Base-by-base conservation (phyloP, 345 rosid species). In the Brassica cretica region DNA sequence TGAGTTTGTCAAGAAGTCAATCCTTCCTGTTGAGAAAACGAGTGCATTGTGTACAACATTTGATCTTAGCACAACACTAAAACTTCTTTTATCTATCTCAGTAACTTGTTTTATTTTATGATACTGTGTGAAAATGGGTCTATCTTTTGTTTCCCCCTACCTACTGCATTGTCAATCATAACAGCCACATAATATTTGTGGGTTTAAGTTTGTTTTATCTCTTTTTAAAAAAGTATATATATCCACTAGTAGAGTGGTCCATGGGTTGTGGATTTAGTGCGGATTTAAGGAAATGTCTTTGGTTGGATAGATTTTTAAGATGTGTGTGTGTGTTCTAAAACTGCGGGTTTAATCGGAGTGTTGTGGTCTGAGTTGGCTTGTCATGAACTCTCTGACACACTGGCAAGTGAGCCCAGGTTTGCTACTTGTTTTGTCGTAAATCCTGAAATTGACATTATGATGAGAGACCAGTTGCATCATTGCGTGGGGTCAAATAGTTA, bases 321-420 rank as follows among this genome's bases (percentile, higher is more conserved):
- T 61, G 64, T 73, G 32, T 53, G 64, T 64, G 64, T 64, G 64
- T 72, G 69, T 58, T 66, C 61, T 64, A 18, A 44, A 72, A 44
- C 81, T 78, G 29, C 16, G 62, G 64, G 73, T 72, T 78, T 60
- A 77, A 68, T 21, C 73, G 73, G 73, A 66, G 64, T 53, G 59
- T 68, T 73, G 67, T 73, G 74, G 73, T 72, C 73, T 72, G 73
- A 72, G 81, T 78, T 77, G 75, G 72, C 80, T 71, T 77, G 81
- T 71, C 81, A 77, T 77, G 61, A 72, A 78, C 73, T 78, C 81
- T 78, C 80, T 71, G 76, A 78, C 81, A 78, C 81, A 66, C 77
- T 78, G 81, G 77, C 77, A 78, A 78, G 81, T 78, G 77, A 78
- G 77, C 81, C 81, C 77, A 78, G 77, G 77, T 77, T 56, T 66